phyloP scores from a whole-genome alignment of 176 grass and related monocot species.

The Cocos nucifera region DNA sequence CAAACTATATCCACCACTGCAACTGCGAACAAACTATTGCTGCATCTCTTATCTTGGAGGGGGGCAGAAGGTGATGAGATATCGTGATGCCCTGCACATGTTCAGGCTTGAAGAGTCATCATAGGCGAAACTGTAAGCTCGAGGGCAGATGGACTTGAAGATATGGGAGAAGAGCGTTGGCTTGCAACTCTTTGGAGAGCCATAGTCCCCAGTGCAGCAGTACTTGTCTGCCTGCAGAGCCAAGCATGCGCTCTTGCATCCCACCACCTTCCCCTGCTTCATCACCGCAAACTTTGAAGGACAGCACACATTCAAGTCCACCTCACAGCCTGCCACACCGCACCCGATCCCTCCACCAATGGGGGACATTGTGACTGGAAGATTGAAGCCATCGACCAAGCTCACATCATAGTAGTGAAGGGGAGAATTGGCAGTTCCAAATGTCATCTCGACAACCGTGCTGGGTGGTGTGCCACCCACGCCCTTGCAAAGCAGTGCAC shows the following conservation, averaged over 20 bases:
- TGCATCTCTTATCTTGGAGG: constrained; percentile 9
- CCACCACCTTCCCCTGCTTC: constrained; percentile 49
- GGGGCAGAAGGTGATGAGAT: constrained; percentile 92
- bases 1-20: background rate
- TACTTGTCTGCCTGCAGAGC: constrained; percentile 59
- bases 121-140: constrained; percentile 78
- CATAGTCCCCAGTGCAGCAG: constrained; percentile 75
- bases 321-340: constrained; percentile 54
- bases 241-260: constrained; percentile 66
- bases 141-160: constrained; percentile 88
- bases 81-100: constrained; percentile 63
- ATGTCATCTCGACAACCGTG: constrained; percentile 83
- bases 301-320: constrained; percentile 70
- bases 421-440: constrained; percentile 38
- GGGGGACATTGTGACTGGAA: constrained; percentile 56
- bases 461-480: constrained; percentile 10
- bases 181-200: constrained; percentile 41
- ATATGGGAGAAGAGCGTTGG: constrained; percentile 69
- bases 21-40: background rate
- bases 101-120: constrained; percentile 65
- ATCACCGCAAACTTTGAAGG: constrained; percentile 62
- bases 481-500: constrained; percentile 26
- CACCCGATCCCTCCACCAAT: constrained; percentile 68
- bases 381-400: constrained; percentile 82
- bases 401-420: constrained; percentile 76